phyloP scores from a whole-genome alignment of 1,284 basidiomycete genomes.

The Microbotryum intermedium region DNA sequence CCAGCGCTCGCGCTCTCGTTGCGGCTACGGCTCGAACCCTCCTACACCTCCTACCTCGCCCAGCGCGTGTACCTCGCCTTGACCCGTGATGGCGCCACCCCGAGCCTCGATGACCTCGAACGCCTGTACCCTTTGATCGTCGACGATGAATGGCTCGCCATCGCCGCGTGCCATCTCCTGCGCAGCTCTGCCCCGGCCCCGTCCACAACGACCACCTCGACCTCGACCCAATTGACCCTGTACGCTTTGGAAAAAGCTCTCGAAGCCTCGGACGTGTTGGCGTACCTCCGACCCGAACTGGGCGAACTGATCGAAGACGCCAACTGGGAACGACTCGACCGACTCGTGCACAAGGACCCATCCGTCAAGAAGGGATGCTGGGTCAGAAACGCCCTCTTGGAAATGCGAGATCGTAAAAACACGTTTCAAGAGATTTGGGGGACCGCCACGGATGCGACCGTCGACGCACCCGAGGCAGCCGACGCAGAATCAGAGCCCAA shows the following conservation, averaged over 20 bases:
- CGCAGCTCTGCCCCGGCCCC: neutral
- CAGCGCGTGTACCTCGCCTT: conserved; percentile 14
- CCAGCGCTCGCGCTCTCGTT: conserved; percentile 2
- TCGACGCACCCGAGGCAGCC: neutral
- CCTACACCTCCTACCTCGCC: conserved; percentile 8
- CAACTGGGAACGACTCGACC: conserved; percentile 2
- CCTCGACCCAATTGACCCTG: neutral
- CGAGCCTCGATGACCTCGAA: neutral
- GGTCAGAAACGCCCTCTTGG: conserved; percentile 16
- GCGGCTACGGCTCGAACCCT: neutral
- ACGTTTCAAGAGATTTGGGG: conserved; percentile 25
- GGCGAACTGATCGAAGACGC: conserved; percentile 3
- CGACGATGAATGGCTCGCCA: conserved; percentile 6
- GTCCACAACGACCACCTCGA: neutral
- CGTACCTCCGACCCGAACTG: neutral
- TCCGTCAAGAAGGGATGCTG: neutral
- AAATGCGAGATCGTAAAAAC: conserved; percentile 17
- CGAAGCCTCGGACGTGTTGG: conserved; percentile 1
- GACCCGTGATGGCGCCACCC: neutral
- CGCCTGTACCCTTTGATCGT: neutral
- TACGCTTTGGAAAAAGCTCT: conserved; percentile 4
- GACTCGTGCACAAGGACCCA: conserved; percentile 3
- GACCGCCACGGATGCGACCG: neutral
- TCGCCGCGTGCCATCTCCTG: neutral
- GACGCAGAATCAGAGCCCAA: neutral